Evolutionary conservation across 2,329 filamentous ascomycete species (phyloP).

Genomic region (Fusarium udum): DNA sequence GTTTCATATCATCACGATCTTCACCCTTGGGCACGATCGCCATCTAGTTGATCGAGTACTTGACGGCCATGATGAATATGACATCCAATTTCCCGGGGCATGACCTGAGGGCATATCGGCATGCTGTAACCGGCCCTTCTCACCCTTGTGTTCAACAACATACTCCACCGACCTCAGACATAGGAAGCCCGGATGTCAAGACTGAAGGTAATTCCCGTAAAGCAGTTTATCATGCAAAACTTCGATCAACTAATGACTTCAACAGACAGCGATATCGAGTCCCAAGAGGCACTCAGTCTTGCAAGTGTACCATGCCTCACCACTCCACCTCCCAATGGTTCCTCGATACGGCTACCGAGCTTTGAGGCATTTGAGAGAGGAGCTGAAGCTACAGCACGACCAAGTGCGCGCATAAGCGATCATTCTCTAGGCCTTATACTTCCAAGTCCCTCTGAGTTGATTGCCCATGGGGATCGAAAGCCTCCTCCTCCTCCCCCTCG

Average conservation of each 20-base stretch:
- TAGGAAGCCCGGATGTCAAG: neutral
- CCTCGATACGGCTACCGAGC: neutral
- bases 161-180: neutral
- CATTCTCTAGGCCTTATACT: neutral
- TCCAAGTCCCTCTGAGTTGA: slow-evolving; percentile 2
- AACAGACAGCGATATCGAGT: neutral
- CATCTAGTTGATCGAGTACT: neutral
- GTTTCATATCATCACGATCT: neutral
- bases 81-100: neutral
- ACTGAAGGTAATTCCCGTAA: neutral
- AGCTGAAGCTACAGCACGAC: neutral
- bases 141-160: neutral
- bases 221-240: neutral
- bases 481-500: neutral
- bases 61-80: neutral
- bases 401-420: neutral
- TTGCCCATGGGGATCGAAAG: slow-evolving; percentile 38
- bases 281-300: neutral
- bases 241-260: neutral
- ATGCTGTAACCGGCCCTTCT: neutral
- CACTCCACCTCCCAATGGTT: neutral
- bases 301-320: neutral
- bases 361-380: neutral
- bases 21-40: neutral
- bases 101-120: neutral